Conservation (phyloP, 768 basidiomycete genomes). For the Trametes coccinea region DNA sequence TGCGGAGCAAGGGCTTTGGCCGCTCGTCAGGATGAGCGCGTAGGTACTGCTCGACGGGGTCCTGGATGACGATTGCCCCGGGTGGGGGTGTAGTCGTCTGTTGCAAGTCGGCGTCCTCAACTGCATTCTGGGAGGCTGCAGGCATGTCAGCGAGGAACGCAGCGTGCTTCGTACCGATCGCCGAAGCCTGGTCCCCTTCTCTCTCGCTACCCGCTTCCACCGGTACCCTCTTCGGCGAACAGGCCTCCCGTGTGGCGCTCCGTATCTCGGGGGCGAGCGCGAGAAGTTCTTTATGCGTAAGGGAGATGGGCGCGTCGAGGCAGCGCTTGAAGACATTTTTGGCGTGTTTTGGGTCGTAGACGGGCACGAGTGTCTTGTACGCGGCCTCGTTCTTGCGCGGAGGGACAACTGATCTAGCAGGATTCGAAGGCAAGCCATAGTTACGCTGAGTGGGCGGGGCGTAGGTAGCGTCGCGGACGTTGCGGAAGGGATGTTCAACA, state of each 20-base stretch:
- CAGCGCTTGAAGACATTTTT: too few relatives aligned
- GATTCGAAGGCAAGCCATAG: slow-evolving; percentile 16
- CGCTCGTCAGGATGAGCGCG: too few relatives aligned
- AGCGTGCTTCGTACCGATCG: neutral
- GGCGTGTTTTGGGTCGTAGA: slow-evolving; percentile 4
- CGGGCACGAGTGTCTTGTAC: neutral
- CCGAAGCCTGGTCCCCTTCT: too few relatives aligned
- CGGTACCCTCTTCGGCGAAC: too few relatives aligned
- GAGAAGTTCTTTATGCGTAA: too few relatives aligned
- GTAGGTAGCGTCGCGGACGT: slow-evolving; percentile 8
- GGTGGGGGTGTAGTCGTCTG: slow-evolving; percentile 1
- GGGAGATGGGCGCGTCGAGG: too few relatives aligned
- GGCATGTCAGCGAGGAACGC: too few relatives aligned
- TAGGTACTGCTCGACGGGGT: too few relatives aligned
- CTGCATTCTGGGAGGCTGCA: neutral
- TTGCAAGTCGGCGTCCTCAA: neutral
- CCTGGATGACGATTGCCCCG: slow-evolving; percentile 9
- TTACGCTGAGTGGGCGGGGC: slow-evolving; percentile 12
- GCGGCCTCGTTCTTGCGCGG: slow-evolving; percentile 7
- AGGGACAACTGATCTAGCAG: neutral
- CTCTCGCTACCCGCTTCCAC: too few relatives aligned
- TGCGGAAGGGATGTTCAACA: slow-evolving; percentile 14
- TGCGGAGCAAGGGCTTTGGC: slow-evolving; percentile 1
- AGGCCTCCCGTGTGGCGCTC: too few relatives aligned
- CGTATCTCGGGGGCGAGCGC: too few relatives aligned